These are phyloP conservation scores for Dispira parvispora DNA, from an alignment of 192 early-diverging fungal species.

Conservation along the genomic window DNA sequence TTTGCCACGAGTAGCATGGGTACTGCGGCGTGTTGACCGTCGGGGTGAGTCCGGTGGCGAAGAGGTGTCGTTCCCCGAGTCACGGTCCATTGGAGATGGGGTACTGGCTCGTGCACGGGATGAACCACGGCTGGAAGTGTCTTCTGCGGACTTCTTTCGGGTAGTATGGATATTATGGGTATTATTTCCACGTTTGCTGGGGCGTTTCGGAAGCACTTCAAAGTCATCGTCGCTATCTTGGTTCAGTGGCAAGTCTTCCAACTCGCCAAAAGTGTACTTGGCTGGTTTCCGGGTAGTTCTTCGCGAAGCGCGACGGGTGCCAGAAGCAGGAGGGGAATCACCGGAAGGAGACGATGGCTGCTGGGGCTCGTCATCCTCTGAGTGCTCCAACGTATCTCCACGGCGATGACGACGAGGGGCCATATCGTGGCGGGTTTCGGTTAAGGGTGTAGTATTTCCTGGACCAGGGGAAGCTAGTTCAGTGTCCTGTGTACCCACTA, in stretches of 20 bases:
- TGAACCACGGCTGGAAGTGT: no score
- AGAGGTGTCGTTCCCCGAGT: background rate
- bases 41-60: background rate
- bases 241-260: background rate
- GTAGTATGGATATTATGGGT: background rate
- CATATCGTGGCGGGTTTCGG: background rate
- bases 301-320: background rate
- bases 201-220: background rate
- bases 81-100: no score
- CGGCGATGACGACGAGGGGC: background rate
- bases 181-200: background rate
- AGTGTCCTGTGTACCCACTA: no score
- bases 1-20: no score
- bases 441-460: background rate
- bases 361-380: background rate
- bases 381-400: background rate
- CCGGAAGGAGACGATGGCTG: background rate
- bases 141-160: background rate
- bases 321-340: background rate
- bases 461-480: background rate
- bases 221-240: conserved; percentile 2
- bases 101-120: no score
- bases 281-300: background rate
- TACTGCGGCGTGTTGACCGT: background rate
- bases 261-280: background rate